Evolutionary conservation across 805 yeast species (phyloP).

Genomic region (Isabelozyma pseudorhagii): DNA sequence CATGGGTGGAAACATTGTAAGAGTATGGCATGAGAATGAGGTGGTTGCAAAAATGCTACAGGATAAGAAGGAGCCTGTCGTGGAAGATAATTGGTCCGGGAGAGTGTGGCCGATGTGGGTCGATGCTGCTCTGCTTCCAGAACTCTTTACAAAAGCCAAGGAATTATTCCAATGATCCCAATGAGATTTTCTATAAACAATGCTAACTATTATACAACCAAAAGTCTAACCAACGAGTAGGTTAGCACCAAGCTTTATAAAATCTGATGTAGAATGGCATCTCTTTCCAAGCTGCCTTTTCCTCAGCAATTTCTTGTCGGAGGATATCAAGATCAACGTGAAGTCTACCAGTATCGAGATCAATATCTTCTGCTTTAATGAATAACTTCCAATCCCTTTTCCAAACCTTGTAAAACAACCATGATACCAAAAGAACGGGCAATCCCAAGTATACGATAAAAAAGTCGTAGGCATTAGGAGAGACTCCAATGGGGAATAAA

Average conservation of each 20-base stretch:
- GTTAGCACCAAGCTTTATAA: slow-evolving; percentile 27
- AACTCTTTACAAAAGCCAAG: not conserved
- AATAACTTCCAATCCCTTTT: slow-evolving; percentile 21
- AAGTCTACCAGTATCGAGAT: slow-evolving; percentile 33
- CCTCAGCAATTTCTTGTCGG: slow-evolving; percentile 35
- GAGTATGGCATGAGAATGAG: slow-evolving; percentile 48
- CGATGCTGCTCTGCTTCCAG: not conserved
- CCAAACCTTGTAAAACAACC: slow-evolving; percentile 30
- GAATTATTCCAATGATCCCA: not conserved
- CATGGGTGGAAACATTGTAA: slow-evolving; percentile 44
- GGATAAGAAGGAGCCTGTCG: slow-evolving; percentile 16
- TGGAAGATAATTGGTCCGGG: slow-evolving; percentile 40
- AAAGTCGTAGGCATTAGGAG: slow-evolving; percentile 28
- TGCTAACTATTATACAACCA: not conserved
- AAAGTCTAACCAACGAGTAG: not conserved
- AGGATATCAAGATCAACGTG: slow-evolving; percentile 29
- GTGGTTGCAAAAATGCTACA: slow-evolving; percentile 14
- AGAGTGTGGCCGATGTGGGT: slow-evolving; percentile 30
- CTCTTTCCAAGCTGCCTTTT: slow-evolving; percentile 21
- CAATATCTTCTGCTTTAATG: slow-evolving; percentile 27
- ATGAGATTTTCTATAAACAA: not conserved
- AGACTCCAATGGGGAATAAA: slow-evolving; percentile 51
- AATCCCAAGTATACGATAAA: slow-evolving; percentile 31
- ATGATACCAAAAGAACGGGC: slow-evolving; percentile 25
- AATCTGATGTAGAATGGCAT: slow-evolving; percentile 21